A percentile compares a stretch with the other conserved stretches of the same genome.
phyloP scores from a whole-genome alignment of 768 basidiomycete genomes.

The Baorangia bicolor region DNA sequence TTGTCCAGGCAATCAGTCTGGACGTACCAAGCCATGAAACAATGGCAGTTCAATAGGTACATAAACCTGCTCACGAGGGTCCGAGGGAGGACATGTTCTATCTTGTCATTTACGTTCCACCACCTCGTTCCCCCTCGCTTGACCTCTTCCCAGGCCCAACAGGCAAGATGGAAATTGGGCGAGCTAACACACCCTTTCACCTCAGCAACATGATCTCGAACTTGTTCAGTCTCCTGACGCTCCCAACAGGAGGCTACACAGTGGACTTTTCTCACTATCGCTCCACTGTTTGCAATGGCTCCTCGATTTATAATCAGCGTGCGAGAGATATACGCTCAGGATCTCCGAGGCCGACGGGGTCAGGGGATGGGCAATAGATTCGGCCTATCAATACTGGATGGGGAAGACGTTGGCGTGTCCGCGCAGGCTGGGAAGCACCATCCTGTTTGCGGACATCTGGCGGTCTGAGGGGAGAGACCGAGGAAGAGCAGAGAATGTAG shows the following conservation, averaged over 20 bases:
- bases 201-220: not conserved
- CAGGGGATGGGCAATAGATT: too few species aligned
- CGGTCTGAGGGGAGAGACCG: not conserved
- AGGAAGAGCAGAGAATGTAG: not conserved
- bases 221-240: not conserved
- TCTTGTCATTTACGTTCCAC: not conserved
- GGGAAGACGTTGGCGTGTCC: not conserved
- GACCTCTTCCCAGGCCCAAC: not conserved
- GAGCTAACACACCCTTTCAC: not conserved
- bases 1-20: too few species aligned
- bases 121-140: not conserved
- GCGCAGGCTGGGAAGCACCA: too few species aligned
- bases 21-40: not conserved
- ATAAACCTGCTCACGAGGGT: not conserved
- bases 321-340: not conserved
- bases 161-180: not conserved
- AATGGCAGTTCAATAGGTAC: not conserved
- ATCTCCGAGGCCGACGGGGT: not conserved
- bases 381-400: not conserved
- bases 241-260: not conserved
- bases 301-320: not conserved
- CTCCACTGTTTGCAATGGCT: not conserved
- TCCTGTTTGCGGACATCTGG: not conserved
- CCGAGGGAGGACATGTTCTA: not conserved
- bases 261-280: not conserved